Evolutionary conservation across 495 filamentous ascomycete species (phyloP), one percentile per base, ranked within the genome.

Genomic region (Aspergillus sparsus): DNA sequence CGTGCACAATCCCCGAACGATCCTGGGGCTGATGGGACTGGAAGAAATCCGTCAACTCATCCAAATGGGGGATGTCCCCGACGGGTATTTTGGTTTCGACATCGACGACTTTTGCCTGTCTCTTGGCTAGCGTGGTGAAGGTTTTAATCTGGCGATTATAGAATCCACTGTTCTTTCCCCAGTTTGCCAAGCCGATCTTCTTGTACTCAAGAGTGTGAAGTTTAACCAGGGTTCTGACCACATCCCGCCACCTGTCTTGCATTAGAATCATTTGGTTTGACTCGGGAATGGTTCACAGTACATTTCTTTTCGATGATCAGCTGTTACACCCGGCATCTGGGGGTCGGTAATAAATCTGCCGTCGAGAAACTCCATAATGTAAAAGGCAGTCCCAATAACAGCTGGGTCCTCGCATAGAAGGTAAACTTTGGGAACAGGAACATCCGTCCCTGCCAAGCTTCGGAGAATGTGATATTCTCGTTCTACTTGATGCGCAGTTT

Each of bases 351-450:
- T 50, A 3, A 57, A 42, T n/a, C 63, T 31, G 31, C 49, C 61
- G 21, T 61, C 42, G 27, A 59, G 51, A 45, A 55, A 53, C 58
- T 65, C 52, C 57, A 61, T 56, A 42, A 60, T 46, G 21, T 64
- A 62, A 32, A 62, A 62, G 12, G 60, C 35, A 5, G 53, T 62
- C 1, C 54, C 53, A 47, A 62, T 49, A 1, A 62, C 34, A 0
- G 15, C 10, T 10, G 18, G 10, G 33, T 62, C 60, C n/a, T 53
- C 47, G 13, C 53, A 62, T 8, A 62, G 60, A 31, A 18, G 6
- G 34, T 45, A 53, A 3, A 51, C 52, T 27, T 34, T 56, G 1
- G 60, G 60, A 7, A 62, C 60, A 7, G 60, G 53, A 8, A 62
- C n/a, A 12, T 53, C 54, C 7, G 46, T 57, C 2, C 53, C 7